A percentile compares a stretch with the other conserved stretches of the same genome.
Evolutionary conservation across 306 rosid genomes (phyloP).

Genomic region (Abrus precatorius): DNA sequence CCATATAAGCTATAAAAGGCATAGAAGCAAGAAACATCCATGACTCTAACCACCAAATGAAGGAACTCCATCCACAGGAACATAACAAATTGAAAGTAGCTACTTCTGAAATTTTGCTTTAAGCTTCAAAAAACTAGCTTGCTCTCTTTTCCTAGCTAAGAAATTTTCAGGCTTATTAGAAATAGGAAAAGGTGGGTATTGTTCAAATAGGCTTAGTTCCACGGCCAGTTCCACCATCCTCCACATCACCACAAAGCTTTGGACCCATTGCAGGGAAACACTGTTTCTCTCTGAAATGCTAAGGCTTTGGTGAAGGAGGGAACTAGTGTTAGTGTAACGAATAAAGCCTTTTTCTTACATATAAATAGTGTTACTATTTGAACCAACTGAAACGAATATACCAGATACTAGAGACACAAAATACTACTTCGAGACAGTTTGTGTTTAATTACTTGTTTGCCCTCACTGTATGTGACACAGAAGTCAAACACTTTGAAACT

Average conservation of each 20-base stretch:
- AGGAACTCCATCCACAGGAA: slow-evolving; percentile 57
- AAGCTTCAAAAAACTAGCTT: slow-evolving; percentile 37
- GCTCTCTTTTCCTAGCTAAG: slow-evolving; percentile 34
- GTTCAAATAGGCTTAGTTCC: slow-evolving; percentile 71
- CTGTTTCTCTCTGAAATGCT: slow-evolving; percentile 29
- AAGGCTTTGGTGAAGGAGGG: slow-evolving; percentile 29
- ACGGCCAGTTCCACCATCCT: slow-evolving; percentile 55
- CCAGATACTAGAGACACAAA: slow-evolving; percentile 59
- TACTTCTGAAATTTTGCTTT: slow-evolving; percentile 28
- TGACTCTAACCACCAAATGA: slow-evolving; percentile 50
- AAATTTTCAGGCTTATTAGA: background rate
- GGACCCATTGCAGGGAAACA: slow-evolving; percentile 60
- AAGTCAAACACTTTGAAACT: slow-evolving; percentile 28
- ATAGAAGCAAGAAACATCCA: slow-evolving; percentile 45
- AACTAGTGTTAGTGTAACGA: slow-evolving; percentile 25
- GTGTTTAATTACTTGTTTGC: slow-evolving; percentile 36
- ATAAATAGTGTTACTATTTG: slow-evolving; percentile 48
- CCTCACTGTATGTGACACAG: slow-evolving; percentile 24
- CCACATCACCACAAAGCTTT: slow-evolving; percentile 52
- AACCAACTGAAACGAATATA: slow-evolving; percentile 65
- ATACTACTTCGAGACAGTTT: slow-evolving; percentile 35
- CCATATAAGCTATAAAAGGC: slow-evolving; percentile 35
- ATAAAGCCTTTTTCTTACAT: slow-evolving; percentile 37
- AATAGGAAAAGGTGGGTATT: slow-evolving; percentile 37
- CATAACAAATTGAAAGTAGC: slow-evolving; percentile 44